Base-by-base conservation (phyloP, 78 protist species). In the Anaeramoeba flamelloides region DNA sequence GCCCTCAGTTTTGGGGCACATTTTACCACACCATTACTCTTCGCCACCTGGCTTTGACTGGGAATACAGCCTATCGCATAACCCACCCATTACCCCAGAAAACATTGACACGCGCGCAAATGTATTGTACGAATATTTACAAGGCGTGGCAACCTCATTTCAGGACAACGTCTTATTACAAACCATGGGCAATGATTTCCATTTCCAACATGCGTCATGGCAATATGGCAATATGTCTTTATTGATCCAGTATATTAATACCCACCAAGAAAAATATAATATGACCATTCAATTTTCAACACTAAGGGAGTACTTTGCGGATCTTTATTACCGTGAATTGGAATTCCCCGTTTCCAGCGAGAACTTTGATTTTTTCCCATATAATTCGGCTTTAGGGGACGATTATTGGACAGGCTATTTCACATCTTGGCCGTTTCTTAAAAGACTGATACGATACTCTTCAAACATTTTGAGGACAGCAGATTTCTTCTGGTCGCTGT, bases 371-470 rank as follows among this genome's bases (percentile, higher is more conserved):
- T 81, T 85, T 36, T 40, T 79, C 38, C 87, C 87, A 1, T 85
- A 81, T n/a, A n/a, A n/a, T n/a, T n/a, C 79, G 75, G 74, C 77
- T 74, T 53, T 30, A 39, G 33, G 0, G 53, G 34, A 3, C 74
- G 0, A 69, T 1, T 75, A 39, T 41, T 85, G 87, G 87, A 75
- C 84, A 32, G 87, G 87, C 38, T 85, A 74, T 41, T 85, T 34
- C 84, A 78, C 82, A 77, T 78, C 87, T 4, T 74, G 87, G 26
- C 87, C 87, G 4, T 1, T 40, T 38, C 79, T 81, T 75, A 85
- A 85, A 75, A 22, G 40, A 32, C n/a, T 2, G 53, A 74, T n/a
- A 41, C 78, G 26, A 36, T 81, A n/a, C n/a, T n/a, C n/a, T n/a
- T n/a, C n/a, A n/a, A n/a, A n/a, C n/a, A n/a, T n/a, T n/a, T n/a